These are phyloP conservation scores for Thielaviopsis ethacetica DNA, from an alignment of 2,329 filamentous ascomycete species.

Conservation along the genomic window DNA sequence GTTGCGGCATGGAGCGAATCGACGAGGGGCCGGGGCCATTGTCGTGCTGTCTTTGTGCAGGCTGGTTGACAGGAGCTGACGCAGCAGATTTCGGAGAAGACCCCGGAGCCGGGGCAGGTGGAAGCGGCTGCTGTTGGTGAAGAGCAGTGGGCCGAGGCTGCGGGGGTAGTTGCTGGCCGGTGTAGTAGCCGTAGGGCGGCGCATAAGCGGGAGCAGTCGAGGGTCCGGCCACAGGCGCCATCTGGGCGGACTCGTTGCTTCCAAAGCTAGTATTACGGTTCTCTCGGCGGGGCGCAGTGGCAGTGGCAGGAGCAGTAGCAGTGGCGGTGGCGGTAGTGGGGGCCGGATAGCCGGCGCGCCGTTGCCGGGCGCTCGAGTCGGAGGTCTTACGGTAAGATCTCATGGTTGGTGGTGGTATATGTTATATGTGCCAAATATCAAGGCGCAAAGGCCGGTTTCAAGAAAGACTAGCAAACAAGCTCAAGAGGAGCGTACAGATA, in stretches of 20 bases:
- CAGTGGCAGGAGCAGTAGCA: no score
- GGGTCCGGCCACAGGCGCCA: neutral
- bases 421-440: neutral
- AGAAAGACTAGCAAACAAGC: neutral
- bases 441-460: neutral
- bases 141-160: neutral
- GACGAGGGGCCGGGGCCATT: neutral
- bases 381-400: conserved; percentile 3
- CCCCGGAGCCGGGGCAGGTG: conserved; percentile 8
- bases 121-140: conserved; percentile 10
- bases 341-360: neutral
- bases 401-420: neutral
- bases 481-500: neutral
- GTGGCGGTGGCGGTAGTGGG: neutral
- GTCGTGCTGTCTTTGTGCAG: conserved; percentile 5
- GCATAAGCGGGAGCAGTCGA: neutral
- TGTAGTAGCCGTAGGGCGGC: conserved; percentile 3
- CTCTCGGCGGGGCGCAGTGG: neutral
- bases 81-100: conserved; percentile 6
- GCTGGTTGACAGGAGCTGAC: conserved; percentile 4
- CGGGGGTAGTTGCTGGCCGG: neutral
- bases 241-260: neutral
- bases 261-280: neutral
- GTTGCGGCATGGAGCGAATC: conserved; percentile 3
- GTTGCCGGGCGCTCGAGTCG: conserved; percentile 4